Conservation (phyloP, 345 rosid species). For the Nasturtium officinale region DNA sequence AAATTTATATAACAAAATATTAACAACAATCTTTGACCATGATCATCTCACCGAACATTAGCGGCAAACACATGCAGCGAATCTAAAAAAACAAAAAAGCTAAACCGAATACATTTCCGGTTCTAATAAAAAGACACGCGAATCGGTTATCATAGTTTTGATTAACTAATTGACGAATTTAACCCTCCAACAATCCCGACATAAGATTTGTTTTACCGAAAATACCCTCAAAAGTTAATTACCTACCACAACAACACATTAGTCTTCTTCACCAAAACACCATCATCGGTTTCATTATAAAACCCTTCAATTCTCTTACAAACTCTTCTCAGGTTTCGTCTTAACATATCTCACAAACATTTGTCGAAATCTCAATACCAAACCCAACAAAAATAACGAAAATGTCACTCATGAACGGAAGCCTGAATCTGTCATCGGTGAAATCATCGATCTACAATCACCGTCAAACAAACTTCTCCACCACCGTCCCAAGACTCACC, state of each 20-base stretch:
- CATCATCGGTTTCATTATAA: constrained; percentile 23
- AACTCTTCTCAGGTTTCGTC: constrained; percentile 44
- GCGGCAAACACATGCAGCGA: constrained; percentile 18
- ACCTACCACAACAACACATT: constrained; percentile 36
- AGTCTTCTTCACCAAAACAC: constrained; percentile 40
- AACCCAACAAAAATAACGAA: background rate
- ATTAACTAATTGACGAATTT: background rate
- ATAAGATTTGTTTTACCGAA: background rate
- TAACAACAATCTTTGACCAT: constrained; percentile 10
- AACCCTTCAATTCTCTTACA: constrained; percentile 24
- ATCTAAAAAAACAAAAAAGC: background rate
- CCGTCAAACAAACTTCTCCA: constrained; percentile 12
- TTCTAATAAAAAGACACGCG: constrained; percentile 1
- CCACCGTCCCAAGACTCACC: no score
- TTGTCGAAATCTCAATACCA: constrained; percentile 36
- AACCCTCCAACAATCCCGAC: constrained; percentile 31
- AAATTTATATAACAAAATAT: background rate
- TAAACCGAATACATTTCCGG: constrained; percentile 22
- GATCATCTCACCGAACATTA: constrained; percentile 26
- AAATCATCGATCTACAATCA: constrained; percentile 26
- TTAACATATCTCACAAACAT: constrained; percentile 12
- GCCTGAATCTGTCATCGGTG: constrained; percentile 34
- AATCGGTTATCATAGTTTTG: background rate
- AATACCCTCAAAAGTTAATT: constrained; percentile 20
- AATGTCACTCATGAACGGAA: constrained; percentile 45